Evolutionary conservation across 345 rosid genomes (phyloP), one percentile per base, ranked within the genome.

Genomic region (Durio zibethinus): DNA sequence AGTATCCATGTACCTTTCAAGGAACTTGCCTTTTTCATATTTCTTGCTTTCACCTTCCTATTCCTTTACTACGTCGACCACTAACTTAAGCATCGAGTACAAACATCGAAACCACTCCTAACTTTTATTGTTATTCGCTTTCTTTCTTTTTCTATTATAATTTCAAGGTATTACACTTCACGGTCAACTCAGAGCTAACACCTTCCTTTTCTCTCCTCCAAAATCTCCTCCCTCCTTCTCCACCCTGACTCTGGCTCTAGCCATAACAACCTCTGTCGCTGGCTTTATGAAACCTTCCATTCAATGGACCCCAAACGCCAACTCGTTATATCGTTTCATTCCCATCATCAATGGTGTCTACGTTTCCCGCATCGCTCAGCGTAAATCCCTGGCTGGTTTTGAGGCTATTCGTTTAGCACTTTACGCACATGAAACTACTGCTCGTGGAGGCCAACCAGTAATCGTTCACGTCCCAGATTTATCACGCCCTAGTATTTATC

Each of bases 281-380:
- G 99, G 99, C 90, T 95, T 53, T 95, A 92, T 81, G 96, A 95
- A 74, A 90, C 98, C 6, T 93, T 95, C 81, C 96, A 93, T 69
- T 84, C 92, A 73, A 7, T 83, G 10, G 83, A 88, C 31, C 88
- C 93, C 0, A 72, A 85, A 2, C 92, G 92, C 48, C 96, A 89
- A 75, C 90, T 93, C 75, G 88, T 90, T 18, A 92, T 93, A 89
- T 73, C 93, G 92, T 16, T 88, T 83, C 88, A 85, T 92, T 53
- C 97, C 97, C 57, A 47, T 83, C 40, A 77, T 95, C 61, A 88
- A 91, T n/a, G 93, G 91, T 3, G 80, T 87, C 40, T 95, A 95
- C 86, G 94, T 95, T 80, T 85, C 92, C 7, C 94, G 98, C 11
- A 89, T 90, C 48, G 69, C 88, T 52, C 88, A 76, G 8, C 91